phyloP scores from a whole-genome alignment of 805 yeast species.

The Metschnikowia cubensis region DNA sequence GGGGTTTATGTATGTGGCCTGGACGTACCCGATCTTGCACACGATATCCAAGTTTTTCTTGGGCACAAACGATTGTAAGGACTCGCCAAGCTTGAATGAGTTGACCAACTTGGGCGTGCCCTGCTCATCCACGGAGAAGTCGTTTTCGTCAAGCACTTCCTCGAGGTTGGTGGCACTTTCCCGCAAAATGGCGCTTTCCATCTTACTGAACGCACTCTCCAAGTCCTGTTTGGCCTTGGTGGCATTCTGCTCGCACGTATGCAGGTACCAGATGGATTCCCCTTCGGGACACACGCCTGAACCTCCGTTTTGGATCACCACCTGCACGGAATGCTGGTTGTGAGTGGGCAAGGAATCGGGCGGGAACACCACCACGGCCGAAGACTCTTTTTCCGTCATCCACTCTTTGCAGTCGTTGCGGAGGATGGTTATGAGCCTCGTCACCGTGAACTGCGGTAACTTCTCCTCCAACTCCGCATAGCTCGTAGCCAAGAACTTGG shows the following conservation, averaged over 20 bases:
- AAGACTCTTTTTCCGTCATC: constrained; percentile 81
- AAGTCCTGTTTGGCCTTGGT: constrained; percentile 70
- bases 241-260: constrained; percentile 65
- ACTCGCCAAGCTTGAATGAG: constrained; percentile 81
- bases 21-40: constrained; percentile 39
- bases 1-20: constrained; percentile 34
- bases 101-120: constrained; percentile 66
- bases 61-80: constrained; percentile 81
- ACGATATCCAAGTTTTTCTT: constrained; percentile 54
- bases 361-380: constrained; percentile 90
- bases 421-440: constrained; percentile 78
- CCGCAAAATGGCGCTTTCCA: constrained; percentile 76
- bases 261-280: constrained; percentile 86
- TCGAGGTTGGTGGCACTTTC: constrained; percentile 64
- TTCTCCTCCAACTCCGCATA: constrained; percentile 40
- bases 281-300: constrained; percentile 85
- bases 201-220: constrained; percentile 71
- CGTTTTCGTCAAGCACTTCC: constrained; percentile 30
- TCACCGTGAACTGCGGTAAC: constrained; percentile 50
- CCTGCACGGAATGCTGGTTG: constrained; percentile 78
- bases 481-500: constrained; percentile 40
- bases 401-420: constrained; percentile 86
- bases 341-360: constrained; percentile 66
- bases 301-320: constrained; percentile 80
- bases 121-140: constrained; percentile 27